Evolutionary conservation across 1,284 basidiomycete genomes (phyloP), one percentile per base, ranked within the genome.

Genomic region (Heterobasidion occidentale): DNA sequence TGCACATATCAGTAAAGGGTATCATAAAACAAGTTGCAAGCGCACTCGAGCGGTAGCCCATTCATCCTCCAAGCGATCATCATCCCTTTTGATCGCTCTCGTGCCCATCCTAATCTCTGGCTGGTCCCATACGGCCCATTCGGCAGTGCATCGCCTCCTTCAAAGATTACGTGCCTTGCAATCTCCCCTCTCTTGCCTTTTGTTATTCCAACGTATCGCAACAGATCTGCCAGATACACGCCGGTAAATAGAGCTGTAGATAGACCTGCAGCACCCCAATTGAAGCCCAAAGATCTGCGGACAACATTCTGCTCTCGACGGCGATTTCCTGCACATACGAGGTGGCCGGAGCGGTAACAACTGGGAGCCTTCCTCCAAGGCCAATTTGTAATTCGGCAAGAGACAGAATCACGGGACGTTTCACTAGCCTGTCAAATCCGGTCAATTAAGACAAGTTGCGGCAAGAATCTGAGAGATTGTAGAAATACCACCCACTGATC

Each of bases 221-320:
- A 69, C 19, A 88, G 64, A 57, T 87, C 84, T 11, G 80, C 71
- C 7, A 88, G 70, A 61, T 79, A 81, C 5, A 86, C 82, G 3
- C 85, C 85, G 0, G 85, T 88, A 68, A 82, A 88, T 2, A 87
- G 70, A 1, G 83, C 83, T 0, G 84, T 88, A 19, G 48, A 50
- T 15, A 50, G 59, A 61, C 52, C 80, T 3, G 68, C 79, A 15
- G 76, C 68, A 5, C 81, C 83, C 83, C 83, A 85, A 51, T 69
- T 75, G 62, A 85, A 85, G 8, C 79, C 83, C 1, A 83, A 71
- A n/a, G 77, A 77, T 63, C 86, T 82, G 4, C 73, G 72, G n/a
- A 86, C 77, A 54, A 84, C 71, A 63, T 88, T 88, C 62, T 88
- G 85, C 62, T 88, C 86, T 64, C 84, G 86, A 11, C 85, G 73